Base-by-base conservation (phyloP, 371 early-diverging fungal genomes). In the Apophysomyces sp. region DNA sequence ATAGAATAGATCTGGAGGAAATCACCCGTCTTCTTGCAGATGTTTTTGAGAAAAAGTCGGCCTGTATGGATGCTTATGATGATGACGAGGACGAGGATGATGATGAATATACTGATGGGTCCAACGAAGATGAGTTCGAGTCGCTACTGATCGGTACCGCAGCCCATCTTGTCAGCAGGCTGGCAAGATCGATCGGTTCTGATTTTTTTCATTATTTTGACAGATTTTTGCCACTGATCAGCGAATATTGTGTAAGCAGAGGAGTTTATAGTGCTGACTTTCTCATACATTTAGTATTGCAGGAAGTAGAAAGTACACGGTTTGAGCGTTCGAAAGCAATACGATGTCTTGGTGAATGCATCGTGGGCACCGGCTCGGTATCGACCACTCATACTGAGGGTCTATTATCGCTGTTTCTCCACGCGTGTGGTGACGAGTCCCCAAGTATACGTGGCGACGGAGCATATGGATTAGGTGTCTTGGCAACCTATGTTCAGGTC, bases 311-410 rank as follows among this genome's bases (percentile, higher is more conserved):
- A 4, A 77, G 85, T 52, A 74, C 87, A 0, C 73, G 80, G 18
- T 74, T 86, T 26, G 95, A 96, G 64, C 87, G 96, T 31, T 88
- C 91, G 26, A 94, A 93, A 92, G 91, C 93, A 4, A 81, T 93
- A 36, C 95, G 94, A 8, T 89, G 90, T 44, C 70, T 95, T 52
- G 92, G 92, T 32, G 95, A 95, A 74, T 82, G 89, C 24, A 78
- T 88, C 24, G 81, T 73, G 40, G 91, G 91, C 37, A 72, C 93
- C 66, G 86, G 88, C 34, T 67, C 66, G 4, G 87, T 82, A 1
- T 80, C 91, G 24, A 85, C 93, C 30, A 86, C 87, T 36, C 90
- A 88, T 40, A 88, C 92, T 26, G 89, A 90, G 57, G 79, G 75
- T 11, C 60, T 87, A 21, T 71, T 82, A 41, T 61, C 73, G 21